Percentiles rank a stretch among this genome's conserved stretches.
Evolutionary conservation across 2,329 filamentous ascomycete species (phyloP).

Genomic region (Didymosphaeria variabile): DNA sequence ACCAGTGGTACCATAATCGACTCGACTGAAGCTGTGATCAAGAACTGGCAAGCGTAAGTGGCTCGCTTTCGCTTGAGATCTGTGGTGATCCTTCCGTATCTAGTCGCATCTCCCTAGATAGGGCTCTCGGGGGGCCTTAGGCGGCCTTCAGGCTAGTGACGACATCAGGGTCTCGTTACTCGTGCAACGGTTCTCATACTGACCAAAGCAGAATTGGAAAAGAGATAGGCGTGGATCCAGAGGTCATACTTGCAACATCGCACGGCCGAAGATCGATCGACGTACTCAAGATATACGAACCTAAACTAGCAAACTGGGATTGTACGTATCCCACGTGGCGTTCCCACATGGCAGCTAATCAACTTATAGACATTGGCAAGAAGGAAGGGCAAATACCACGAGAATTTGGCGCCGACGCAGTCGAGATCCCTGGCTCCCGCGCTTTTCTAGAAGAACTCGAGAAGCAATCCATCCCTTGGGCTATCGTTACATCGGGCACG

Average conservation of each 20-base stretch:
- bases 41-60: conserved; percentile 76
- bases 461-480: conserved; percentile 73
- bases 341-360: conserved; percentile 13
- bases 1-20: conserved; percentile 80
- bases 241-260: conserved; percentile 85
- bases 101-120: background rate
- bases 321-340: conserved; percentile 66
- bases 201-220: conserved; percentile 69
- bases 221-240: conserved; percentile 85
- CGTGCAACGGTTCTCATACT: conserved; percentile 11
- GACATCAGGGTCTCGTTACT: background rate
- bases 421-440: conserved; percentile 86
- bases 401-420: conserved; percentile 78
- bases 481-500: conserved; percentile 72
- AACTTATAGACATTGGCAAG: conserved; percentile 72
- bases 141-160: background rate
- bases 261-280: conserved; percentile 93
- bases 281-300: conserved; percentile 78
- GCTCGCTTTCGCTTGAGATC: background rate
- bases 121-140: background rate
- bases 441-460: conserved; percentile 74
- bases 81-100: background rate
- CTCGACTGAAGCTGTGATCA: conserved; percentile 77
- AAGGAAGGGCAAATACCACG: conserved; percentile 82
- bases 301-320: conserved; percentile 90